Evolutionary conservation across 768 basidiomycete genomes (phyloP), one percentile per base, ranked within the genome.

Genomic region (Psilocybe tampanensis): DNA sequence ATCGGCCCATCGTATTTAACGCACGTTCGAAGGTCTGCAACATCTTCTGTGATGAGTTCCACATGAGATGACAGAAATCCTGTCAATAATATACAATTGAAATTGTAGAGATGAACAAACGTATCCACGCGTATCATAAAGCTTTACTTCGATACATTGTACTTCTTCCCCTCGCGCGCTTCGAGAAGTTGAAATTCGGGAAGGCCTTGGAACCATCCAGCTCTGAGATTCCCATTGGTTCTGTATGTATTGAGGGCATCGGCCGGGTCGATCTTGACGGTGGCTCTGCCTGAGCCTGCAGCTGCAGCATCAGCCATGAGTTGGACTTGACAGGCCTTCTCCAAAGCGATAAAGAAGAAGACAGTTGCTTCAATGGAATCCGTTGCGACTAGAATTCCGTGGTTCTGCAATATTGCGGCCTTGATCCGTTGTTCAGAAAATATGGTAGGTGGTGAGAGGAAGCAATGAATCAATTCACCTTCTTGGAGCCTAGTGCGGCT

Each of bases 291-390:
- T 21, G 55, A 59, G 5, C 57, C 65, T 8, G 67, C 71, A 2
- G 74, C 73, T 3, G 79, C 79, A 8, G 77, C 72, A 34, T 78
- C 76, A 13, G 74, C 75, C 52, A 81, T 65, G 6, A 82, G 70
- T 61, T 79, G 78, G 26, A 77, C 77, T 52, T 80, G 74, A 63
- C 81, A 83, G 6, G 74, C 70, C 44, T 74, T 72, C 60, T 83
- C 81, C 44, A 79, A 64, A 18, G 74, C 67, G 23, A 70, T 71
- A 60, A 77, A 79, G 52, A 76, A 73, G 62, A 73, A 68, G 11
- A 77, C 70, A 19, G 78, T 74, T 32, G 75, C 76, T 54, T 80
- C 78, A 42, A 80, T 75, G 4, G 76, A 71, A 18, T 69, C 52
- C 1, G 74, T 73, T 9, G 74, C 79, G 59, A 72, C 60, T 24